phyloP scores from a whole-genome alignment of 2,329 filamentous ascomycete genomes.

The Botryotinia narcissicola region DNA sequence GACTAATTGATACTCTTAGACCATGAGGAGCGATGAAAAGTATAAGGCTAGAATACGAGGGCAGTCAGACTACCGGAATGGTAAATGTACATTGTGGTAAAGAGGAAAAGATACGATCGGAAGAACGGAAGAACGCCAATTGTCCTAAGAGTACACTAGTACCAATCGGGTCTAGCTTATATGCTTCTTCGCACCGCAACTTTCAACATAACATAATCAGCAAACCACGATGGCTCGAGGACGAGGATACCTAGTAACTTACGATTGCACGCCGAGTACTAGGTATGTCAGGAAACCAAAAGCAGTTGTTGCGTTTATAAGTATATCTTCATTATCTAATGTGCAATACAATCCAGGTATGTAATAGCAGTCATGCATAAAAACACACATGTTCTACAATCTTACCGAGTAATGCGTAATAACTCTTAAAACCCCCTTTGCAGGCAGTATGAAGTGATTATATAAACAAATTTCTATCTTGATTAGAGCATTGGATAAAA shows the following conservation, averaged over 20 bases:
- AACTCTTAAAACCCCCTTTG: no score
- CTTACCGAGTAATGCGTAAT: no score
- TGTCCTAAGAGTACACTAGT: accelerated
- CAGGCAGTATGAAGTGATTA: no score
- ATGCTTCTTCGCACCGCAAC: not conserved
- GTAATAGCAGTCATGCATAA: no score
- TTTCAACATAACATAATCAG: not conserved
- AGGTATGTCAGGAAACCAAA: no score
- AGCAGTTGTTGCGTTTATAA: not conserved
- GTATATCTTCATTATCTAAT: not conserved
- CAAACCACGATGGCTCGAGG: no score
- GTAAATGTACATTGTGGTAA: not conserved
- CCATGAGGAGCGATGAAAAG: not conserved
- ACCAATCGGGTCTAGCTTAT: not conserved
- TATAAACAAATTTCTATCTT: no score
- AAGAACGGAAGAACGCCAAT: not conserved
- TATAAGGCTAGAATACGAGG: not conserved
- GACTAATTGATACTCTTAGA: not conserved
- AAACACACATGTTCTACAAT: no score
- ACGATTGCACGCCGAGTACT: no score
- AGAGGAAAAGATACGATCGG: not conserved
- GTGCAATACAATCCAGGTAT: not conserved
- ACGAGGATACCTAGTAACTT: no score
- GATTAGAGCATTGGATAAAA: no score
- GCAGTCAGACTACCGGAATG: not conserved